Evolutionary conservation across 75 land plant species (phyloP), one percentile per base, ranked within the genome.

Genomic region (Selaginella moellendorffii): DNA sequence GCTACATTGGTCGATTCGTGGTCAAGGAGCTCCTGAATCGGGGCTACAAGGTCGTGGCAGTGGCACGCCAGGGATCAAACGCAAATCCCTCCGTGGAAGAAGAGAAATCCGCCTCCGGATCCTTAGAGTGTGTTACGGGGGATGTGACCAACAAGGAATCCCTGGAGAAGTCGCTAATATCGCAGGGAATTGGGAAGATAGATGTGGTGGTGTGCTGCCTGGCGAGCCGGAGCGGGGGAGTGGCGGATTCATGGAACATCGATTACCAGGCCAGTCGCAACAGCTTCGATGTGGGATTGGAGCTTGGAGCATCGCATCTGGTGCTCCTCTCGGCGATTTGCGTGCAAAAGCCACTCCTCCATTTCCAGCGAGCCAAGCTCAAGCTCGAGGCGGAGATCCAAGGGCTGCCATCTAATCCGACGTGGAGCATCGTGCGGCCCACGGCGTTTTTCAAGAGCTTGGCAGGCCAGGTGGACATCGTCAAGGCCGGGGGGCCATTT

Each of bases 401-500:
- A 64, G 67, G 24, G 24, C 52, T 46, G 54, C n/a, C n/a, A n/a
- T 53, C 68, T 19, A 72, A 54, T 0, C 65, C 88, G 27, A 89
- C 83, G 12, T 93, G 82, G 70, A 89, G 90, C 72, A 89, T 93
- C 62, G 98, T 93, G 9, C 69, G 98, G 54, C 98, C 98, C 20
- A 93, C 98, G 24, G 96, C 98, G 2, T 93, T 93, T 65, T 93
- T 93, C 77, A 93, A 93, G 70, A 93, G 98, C 76, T 72, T 93
- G 14, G 96, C 79, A 10, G 98, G 98, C 28, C 98, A 93, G 58
- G 96, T 93, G 28, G 87, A 85, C 78, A 58, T 79, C 28, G 98
- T 85, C 31, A 85, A 86, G 69, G 81, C 72, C 52, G 96, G 98
- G 18, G 88, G 93, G 65, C 98, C 98, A 10, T 93, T 88, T 66